Percentiles rank a stretch among this genome's conserved stretches.
Evolutionary conservation across 306 rosid species (phyloP).

Genomic region (Cucurbita maxima): DNA sequence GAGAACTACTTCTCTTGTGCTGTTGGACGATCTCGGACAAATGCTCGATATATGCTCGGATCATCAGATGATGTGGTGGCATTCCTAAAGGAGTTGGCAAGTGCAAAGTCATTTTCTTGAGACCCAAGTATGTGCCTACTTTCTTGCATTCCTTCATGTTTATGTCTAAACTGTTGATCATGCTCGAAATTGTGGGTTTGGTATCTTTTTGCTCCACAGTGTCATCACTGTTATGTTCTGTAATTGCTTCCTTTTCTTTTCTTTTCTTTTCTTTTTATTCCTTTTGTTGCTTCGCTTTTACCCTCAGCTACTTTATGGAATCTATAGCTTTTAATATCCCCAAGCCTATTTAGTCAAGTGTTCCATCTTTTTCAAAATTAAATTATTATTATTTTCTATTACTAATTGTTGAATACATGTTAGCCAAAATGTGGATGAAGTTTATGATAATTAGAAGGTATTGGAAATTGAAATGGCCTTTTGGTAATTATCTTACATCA

Average conservation of each 20-base stretch:
- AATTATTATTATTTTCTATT: too few relatives aligned
- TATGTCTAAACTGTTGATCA: background rate
- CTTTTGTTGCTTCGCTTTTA: background rate
- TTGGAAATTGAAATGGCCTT: background rate
- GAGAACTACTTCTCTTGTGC: constrained; percentile 94
- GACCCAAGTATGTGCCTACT: background rate
- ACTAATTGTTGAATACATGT: background rate
- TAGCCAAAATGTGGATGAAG: background rate
- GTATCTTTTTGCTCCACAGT: background rate
- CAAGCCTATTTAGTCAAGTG: background rate
- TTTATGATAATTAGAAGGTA: background rate
- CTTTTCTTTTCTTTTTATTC: background rate
- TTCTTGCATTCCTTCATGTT: background rate
- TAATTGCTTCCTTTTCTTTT: background rate
- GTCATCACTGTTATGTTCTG: background rate
- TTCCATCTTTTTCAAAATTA: background rate
- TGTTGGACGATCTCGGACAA: constrained; percentile 60
- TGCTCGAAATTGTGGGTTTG: background rate
- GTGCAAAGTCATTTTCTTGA: constrained; percentile 7
- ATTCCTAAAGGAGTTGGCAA: constrained; percentile 46
- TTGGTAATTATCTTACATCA: background rate
- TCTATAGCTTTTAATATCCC: background rate
- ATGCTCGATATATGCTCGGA: constrained; percentile 58
- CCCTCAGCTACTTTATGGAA: background rate
- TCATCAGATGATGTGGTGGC: constrained; percentile 59